Percentiles rank a stretch among this genome's conserved stretches.
phyloP scores from a whole-genome alignment of 2,329 filamentous ascomycete genomes.

The Epichloe gansuensis region DNA sequence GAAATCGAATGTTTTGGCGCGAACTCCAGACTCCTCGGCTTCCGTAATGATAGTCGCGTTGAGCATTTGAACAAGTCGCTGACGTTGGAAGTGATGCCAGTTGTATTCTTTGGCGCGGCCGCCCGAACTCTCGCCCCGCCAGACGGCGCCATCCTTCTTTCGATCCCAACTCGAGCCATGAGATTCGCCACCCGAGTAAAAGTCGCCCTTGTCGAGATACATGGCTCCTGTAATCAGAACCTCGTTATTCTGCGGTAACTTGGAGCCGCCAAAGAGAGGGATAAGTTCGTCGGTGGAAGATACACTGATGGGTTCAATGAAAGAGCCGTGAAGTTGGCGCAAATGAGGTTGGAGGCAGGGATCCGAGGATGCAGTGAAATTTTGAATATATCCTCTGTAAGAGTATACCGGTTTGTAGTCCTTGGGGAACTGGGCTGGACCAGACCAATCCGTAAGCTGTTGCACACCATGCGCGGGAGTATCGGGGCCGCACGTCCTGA shows the following conservation, averaged over 20 bases:
- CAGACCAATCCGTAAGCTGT: conserved; percentile 26
- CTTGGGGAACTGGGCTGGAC: conserved; percentile 21
- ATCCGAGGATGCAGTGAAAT: conserved; percentile 46
- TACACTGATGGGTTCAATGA: conserved; percentile 40
- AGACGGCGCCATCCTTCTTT: conserved; percentile 44
- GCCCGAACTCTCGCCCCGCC: conserved; percentile 54
- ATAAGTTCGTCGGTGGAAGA: conserved; percentile 40
- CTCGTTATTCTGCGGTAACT: conserved; percentile 49
- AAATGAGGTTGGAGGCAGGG: conserved; percentile 44
- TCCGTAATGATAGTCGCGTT: conserved; percentile 45
- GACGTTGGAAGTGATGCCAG: conserved; percentile 59
- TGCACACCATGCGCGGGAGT: conserved; percentile 16
- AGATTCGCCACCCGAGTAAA: conserved; percentile 42
- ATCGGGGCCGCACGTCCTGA: conserved; percentile 42
- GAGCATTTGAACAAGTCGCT: conserved; percentile 55
- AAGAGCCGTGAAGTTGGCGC: conserved; percentile 40
- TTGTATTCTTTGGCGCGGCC: conserved; percentile 39
- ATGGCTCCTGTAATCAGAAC: conserved; percentile 52
- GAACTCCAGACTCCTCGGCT: conserved; percentile 28
- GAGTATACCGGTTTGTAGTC: conserved; percentile 24
- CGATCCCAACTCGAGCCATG: conserved; percentile 45
- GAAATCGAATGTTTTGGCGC: conserved; percentile 36
- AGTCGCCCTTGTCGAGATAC: conserved; percentile 46
- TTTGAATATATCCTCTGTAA: conserved; percentile 37
- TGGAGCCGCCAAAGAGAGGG: conserved; percentile 50